These are phyloP conservation scores for Salvia sclarea DNA, from an alignment of 305 asterid genomes.

Conservation along the genomic window DNA sequence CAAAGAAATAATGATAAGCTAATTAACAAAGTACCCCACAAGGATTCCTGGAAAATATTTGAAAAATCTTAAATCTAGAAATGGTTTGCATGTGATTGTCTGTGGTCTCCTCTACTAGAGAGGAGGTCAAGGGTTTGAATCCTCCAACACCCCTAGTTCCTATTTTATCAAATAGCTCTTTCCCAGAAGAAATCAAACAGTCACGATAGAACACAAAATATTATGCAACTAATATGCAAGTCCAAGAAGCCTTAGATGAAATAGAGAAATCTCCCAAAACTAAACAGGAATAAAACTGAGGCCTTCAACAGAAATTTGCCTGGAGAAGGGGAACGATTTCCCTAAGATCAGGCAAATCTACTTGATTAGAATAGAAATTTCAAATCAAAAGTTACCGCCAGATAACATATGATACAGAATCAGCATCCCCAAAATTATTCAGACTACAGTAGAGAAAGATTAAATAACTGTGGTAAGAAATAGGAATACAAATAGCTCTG, in stretches of 20 bases:
- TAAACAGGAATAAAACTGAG: constrained; percentile 2
- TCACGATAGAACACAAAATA: neutral
- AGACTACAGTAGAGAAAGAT: neutral
- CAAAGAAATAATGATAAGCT: neutral
- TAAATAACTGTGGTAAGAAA: neutral
- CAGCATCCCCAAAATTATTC: neutral
- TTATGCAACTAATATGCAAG: constrained; percentile 1
- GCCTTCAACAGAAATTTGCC: constrained; percentile 17
- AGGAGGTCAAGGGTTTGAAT: neutral
- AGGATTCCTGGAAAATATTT: constrained; percentile 1
- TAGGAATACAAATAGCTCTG: neutral
- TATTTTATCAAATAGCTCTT: neutral
- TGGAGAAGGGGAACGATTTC: constrained; percentile 1
- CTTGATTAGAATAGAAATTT: neutral
- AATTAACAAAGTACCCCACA: constrained; percentile 7
- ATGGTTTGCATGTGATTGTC: constrained; percentile 6
- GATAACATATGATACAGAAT: constrained; percentile 5
- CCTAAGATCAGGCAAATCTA: constrained; percentile 19
- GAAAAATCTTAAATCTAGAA: constrained; percentile 7
- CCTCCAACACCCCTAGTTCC: neutral
- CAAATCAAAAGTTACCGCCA: neutral
- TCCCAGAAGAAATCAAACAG: neutral
- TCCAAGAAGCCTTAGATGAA: constrained; percentile 8
- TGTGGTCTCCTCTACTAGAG: neutral
- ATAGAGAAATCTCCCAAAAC: neutral